Base-by-base conservation (phyloP, 2,329 filamentous ascomycete genomes). In the Fusarium chlamydosporum region DNA sequence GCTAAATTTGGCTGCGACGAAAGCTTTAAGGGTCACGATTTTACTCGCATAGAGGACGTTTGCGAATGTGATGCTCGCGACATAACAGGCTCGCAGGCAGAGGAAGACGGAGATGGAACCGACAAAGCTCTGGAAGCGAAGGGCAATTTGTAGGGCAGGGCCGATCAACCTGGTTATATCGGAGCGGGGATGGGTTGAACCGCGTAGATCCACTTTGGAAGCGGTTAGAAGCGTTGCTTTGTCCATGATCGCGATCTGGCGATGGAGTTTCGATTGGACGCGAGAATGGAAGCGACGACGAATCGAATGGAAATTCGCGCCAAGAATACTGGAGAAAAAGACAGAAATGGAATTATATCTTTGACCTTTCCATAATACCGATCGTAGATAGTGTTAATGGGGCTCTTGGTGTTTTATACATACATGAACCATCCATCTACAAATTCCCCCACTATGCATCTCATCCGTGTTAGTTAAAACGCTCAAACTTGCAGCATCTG, bases 201-300 rank as follows among this genome's bases (percentile, higher is more conserved):
- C 72, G 10, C 66, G 65, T 4, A 78, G 76, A 68, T 79, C 77
- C 73, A 77, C 77, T 45, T 69, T 77, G 47, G 80, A 78, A 65
- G 79, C 75, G 42, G 80, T 77, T 56, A 82, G 76, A 68, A 82
- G 74, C 52, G 74, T 75, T 62, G 79, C 74, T 62, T 79, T 78
- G 67, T 79, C 77, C 78, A 80, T 70, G 45, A 60, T 77, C 63
- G 43, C 53, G 72, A 67, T 54, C 53, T 61, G 54, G 29, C n/a
- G 35, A 62, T 60, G 41, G 41, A 61, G 46, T 40, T 8, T 58
- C 40, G 61, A 59, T 66, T 54, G 34, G 47, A 47, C 48, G 35
- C 13, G 58, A 53, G 42, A 63, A 57, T 48, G 33, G 47, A 38
- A 38, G 47, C 34, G 47, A 50, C 16, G 35, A 27, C 34, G 47